Conservation (phyloP, 2,329 filamentous ascomycete genomes). For the Berkeleyomyces rouxiae region DNA sequence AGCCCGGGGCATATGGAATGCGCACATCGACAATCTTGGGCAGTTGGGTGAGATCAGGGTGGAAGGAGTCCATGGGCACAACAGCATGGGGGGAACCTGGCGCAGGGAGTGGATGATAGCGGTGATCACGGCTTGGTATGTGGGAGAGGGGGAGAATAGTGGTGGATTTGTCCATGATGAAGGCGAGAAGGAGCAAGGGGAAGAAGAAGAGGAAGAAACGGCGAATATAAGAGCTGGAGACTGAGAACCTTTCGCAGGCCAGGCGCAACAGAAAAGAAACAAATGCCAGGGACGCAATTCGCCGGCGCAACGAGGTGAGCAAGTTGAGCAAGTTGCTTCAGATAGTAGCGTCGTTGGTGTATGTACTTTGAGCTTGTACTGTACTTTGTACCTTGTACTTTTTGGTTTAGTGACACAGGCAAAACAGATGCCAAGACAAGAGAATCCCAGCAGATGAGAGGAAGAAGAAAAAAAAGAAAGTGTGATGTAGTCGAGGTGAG, state of each 20-base stretch:
- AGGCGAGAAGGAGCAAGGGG: background rate
- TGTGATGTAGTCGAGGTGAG: background rate
- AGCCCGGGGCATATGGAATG: slow-evolving; percentile 1
- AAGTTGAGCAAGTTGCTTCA: slow-evolving; percentile 3
- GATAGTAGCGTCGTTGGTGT: background rate
- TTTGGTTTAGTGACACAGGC: background rate
- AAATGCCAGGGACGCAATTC: background rate
- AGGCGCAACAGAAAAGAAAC: background rate
- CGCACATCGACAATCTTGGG: slow-evolving; percentile 8
- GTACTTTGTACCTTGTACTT: too few species aligned
- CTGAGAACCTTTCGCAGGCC: background rate
- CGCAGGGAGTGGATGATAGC: background rate
- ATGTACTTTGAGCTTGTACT: background rate
- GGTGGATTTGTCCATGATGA: background rate
- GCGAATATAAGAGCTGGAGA: background rate
- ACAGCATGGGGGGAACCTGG: background rate
- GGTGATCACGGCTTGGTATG: background rate
- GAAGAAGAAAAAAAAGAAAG: background rate
- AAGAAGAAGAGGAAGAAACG: background rate
- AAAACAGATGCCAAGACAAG: background rate
- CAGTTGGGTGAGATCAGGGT: background rate
- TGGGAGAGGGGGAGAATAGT: background rate
- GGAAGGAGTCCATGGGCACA: background rate
- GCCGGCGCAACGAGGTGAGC: background rate
- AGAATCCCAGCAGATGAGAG: background rate